Base-by-base conservation (phyloP, 2,329 filamentous ascomycete species). In the Colletotrichum gigasporum region DNA sequence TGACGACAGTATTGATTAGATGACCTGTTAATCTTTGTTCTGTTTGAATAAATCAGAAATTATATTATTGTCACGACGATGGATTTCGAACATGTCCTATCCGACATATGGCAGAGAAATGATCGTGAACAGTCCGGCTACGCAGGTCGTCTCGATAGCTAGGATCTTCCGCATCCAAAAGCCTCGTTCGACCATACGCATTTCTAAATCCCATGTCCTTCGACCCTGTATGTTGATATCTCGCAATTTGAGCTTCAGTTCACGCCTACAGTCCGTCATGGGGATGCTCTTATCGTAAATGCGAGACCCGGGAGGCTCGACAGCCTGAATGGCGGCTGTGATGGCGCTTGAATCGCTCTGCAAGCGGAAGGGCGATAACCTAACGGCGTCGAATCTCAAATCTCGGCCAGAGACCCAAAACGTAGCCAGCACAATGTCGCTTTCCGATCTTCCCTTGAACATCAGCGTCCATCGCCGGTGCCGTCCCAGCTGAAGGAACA, bases 1-100 rank as follows among this genome's bases (percentile, higher is more conserved):
- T 41, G 80, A 85, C 63, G 79, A 82, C 53, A 74, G 74, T 39
- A 74, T 81, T 65, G 70, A 69, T 50, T 74, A 47, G 34, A 24
- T 47, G n/a, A n/a, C n/a, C n/a, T n/a, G n/a, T n/a, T 51, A 51
- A 45, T 37, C 11, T 12, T 37, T n/a, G 14, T 26, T 24, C 10
- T 35, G 32, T 42, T n/a, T n/a, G n/a, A n/a, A n/a, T n/a, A n/a
- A n/a, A n/a, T n/a, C 26, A 3, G 7, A 10, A 16, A 1, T 20
- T 26, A 2, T 37, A 8, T 12, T 24, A 2, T 26, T 12, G 0
- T 5, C 6, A 24, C 11, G 6, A 44, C n/a, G n/a, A n/a, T n/a
- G n/a, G 7, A 44, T 20, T 20, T 22, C 10, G 20, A 22, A 10
- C 16, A 42, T 26, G 24, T 8, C n/a, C n/a, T n/a, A n/a, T n/a